phyloP scores from a whole-genome alignment of 805 yeast species.

The Huiozyma naganishii region DNA sequence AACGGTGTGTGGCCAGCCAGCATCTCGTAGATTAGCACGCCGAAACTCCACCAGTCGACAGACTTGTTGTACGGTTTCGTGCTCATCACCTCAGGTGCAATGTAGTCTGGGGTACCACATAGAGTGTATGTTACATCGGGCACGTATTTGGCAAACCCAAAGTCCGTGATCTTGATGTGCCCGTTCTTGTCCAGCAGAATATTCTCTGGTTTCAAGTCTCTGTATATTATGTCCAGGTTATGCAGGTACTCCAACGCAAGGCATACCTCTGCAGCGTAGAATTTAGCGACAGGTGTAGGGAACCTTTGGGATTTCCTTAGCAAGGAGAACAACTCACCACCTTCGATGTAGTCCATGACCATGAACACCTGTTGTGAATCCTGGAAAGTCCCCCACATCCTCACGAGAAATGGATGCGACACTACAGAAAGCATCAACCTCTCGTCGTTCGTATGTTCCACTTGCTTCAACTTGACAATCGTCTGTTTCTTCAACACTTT shows the following conservation, averaged over 20 bases:
- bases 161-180: constrained; percentile 85
- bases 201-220: constrained; percentile 91
- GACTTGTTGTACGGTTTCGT: constrained; percentile 91
- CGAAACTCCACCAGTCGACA: constrained; percentile 97
- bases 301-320: constrained; percentile 81
- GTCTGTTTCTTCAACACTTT: constrained; percentile 80
- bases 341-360: constrained; percentile 96
- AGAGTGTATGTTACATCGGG: constrained; percentile 86
- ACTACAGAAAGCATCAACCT: constrained; percentile 78
- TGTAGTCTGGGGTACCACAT: constrained; percentile 94
- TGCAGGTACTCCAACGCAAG: constrained; percentile 84
- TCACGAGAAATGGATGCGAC: constrained; percentile 80
- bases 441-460: constrained; percentile 93
- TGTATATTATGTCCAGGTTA: constrained; percentile 72
- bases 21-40: constrained; percentile 88
- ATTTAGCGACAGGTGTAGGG: constrained; percentile 93
- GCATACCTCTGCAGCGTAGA: constrained; percentile 85
- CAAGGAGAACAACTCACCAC: constrained; percentile 84
- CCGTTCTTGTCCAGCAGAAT: constrained; percentile 81
- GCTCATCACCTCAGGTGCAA: constrained; percentile 92
- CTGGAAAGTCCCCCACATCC: constrained; percentile 97
- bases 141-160: constrained; percentile 92
- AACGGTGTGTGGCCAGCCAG: constrained; percentile 92
- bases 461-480: constrained; percentile 86
- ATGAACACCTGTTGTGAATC: constrained; percentile 75